phyloP scores from a whole-genome alignment of 2,329 filamentous ascomycete species.

The Penicillium italicum region DNA sequence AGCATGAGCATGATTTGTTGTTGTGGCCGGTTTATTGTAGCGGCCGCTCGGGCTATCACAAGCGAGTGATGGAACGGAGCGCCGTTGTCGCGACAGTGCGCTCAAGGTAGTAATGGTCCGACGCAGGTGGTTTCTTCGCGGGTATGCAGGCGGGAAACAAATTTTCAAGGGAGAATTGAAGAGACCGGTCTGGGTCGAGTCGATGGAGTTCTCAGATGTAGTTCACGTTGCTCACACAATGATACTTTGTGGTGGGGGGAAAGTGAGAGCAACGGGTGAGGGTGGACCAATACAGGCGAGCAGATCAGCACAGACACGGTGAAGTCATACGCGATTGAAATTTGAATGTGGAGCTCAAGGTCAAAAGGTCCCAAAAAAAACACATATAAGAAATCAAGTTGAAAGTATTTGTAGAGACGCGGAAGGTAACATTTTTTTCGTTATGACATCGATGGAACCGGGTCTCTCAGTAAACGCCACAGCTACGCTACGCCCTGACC shows the following conservation, averaged over 20 bases:
- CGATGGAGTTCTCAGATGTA: neutral
- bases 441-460: conserved; percentile 26
- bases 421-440: conserved; percentile 16
- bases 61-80: conserved; percentile 9
- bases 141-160: neutral
- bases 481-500: conserved; percentile 13
- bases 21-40: conserved; percentile 14
- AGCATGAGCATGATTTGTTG: conserved; percentile 40
- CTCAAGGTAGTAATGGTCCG: conserved; percentile 5
- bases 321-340: conserved; percentile 6
- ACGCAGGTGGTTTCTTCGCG: neutral
- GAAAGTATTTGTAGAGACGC: neutral
- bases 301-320: conserved; percentile 8
- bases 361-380: conserved; percentile 2
- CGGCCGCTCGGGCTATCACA: conserved; percentile 28
- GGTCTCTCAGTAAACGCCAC: conserved; percentile 20
- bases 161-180: neutral
- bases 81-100: conserved; percentile 12
- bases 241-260: conserved; percentile 20
- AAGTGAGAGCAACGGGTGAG: conserved; percentile 10
- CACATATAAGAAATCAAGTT: neutral
- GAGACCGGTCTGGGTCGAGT: neutral
- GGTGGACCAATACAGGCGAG: conserved; percentile 22
- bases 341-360: conserved; percentile 1
- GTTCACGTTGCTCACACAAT: conserved; percentile 5